These are phyloP conservation scores for Lecanicillium sp. DNA, from an alignment of 2,329 filamentous ascomycete species.

Conservation along the genomic window DNA sequence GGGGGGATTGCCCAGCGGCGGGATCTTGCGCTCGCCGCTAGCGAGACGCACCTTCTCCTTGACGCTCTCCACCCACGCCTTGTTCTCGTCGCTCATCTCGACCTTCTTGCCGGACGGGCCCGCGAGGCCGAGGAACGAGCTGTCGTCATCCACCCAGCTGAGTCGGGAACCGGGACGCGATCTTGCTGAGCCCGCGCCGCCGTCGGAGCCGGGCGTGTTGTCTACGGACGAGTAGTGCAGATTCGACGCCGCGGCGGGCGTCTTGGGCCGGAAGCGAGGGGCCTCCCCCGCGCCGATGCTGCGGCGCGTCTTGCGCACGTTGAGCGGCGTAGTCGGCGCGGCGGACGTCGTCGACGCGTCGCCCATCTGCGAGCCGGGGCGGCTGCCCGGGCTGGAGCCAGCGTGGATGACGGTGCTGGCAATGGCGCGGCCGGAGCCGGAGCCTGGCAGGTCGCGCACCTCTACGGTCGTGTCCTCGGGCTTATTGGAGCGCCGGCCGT, in stretches of 20 bases:
- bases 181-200: constrained; percentile 28
- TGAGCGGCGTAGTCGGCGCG: constrained; percentile 42
- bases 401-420: constrained; percentile 23
- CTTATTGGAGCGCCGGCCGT: constrained; percentile 62
- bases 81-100: constrained; percentile 65
- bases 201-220: constrained; percentile 39
- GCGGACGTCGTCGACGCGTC: constrained; percentile 25
- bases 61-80: constrained; percentile 77
- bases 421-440: constrained; percentile 17
- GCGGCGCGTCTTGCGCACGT: constrained; percentile 48
- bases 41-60: constrained; percentile 71
- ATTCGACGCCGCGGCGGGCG: constrained; percentile 32
- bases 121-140: constrained; percentile 58
- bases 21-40: constrained; percentile 48
- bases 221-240: constrained; percentile 35
- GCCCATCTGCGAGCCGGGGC: constrained; percentile 30
- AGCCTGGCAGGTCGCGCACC: constrained; percentile 44
- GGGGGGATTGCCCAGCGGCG: constrained; percentile 21
- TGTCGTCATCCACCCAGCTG: constrained; percentile 55
- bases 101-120: constrained; percentile 61
- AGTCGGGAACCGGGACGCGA: constrained; percentile 49
- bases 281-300: constrained; percentile 34
- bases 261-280: constrained; percentile 33
- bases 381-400: constrained; percentile 37
- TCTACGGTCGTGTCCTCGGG: constrained; percentile 49